Evolutionary conservation across 2,329 filamentous ascomycete genomes (phyloP), one percentile per base, ranked within the genome.

Genomic region (Calonectria hawksworthii): DNA sequence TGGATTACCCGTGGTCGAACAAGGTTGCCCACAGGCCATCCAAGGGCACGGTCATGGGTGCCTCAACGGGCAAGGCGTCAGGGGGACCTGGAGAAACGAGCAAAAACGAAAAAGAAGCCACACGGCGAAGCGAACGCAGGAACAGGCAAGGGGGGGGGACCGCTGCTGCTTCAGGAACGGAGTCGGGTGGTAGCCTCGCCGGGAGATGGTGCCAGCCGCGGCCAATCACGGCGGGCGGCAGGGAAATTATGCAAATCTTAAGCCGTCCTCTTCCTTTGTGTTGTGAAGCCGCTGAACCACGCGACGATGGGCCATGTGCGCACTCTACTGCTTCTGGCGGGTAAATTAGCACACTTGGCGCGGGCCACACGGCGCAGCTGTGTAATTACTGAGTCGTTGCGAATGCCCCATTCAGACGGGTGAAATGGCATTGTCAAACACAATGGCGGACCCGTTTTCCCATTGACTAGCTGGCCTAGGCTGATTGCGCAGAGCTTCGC

Each of bases 161-260:
- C 8, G 30, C 30, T 32, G 56, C 16, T 41, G 70, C 71, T 63
- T 70, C 64, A 68, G 74, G 63, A 61, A 65, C 72, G 70, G 77
- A 41, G 23, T 21, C 36, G 14, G 73, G 30, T 32, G 67, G 75
- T 74, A 77, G 75, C 72, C 76, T 76, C 71, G 66, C 52, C 30
- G 41, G 26, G 63, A 54, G 44, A 54, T 61, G 64, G 65, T 71
- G 75, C 32, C 70, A 68, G 21, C 26, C 32, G 64, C 28, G 51
- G 59, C 76, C 76, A 78, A 78, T 78, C 74, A 70, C 16, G 38
- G 32, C 26, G 28, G 51, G 44, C 51, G 34, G 56, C 66, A 66
- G 66, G 77, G 80, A 83, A 76, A 82, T 82, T 82, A 74, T 81
- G 76, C 80, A 83, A 83, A 82, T 83, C 76, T 83, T 80, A 80